Evolutionary conservation across 176 grass and related monocot species (phyloP).

Genomic region (Bromus sterilis): DNA sequence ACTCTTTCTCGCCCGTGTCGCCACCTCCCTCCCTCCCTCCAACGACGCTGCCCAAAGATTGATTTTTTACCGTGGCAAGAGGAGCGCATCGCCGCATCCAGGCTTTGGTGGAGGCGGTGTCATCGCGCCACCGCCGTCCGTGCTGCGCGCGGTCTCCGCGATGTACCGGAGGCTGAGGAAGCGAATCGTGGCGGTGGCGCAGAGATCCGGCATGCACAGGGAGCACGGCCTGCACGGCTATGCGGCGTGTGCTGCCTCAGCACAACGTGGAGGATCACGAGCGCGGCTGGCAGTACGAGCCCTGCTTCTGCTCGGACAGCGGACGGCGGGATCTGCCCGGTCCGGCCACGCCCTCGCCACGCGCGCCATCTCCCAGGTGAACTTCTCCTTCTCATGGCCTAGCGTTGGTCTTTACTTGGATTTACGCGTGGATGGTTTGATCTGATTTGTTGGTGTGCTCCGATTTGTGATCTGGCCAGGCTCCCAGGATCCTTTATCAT

Average conservation of each 20-base stretch:
- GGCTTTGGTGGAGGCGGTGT: no score
- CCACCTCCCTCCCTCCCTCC: no score
- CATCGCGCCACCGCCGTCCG: constrained; percentile 27
- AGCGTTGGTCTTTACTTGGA: not conserved
- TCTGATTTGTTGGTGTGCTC: not conserved
- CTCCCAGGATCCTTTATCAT: not conserved
- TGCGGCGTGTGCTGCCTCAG: no score
- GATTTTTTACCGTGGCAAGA: no score
- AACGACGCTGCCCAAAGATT: no score
- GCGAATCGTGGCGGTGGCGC: constrained; percentile 36
- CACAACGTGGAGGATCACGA: no score
- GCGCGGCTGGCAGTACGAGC: constrained; percentile 41
- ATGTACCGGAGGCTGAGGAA: constrained; percentile 47
- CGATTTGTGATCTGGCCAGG: constrained; percentile 29
- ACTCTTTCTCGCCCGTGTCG: no score
- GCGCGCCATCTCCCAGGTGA: constrained; percentile 53
- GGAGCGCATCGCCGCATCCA: no score
- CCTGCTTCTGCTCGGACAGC: no score
- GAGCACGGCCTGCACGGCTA: no score
- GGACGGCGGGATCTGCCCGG: no score
- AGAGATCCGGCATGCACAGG: not conserved
- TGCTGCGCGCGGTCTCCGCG: constrained; percentile 21
- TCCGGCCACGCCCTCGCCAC: constrained; percentile 35
- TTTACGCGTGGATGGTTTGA: not conserved
- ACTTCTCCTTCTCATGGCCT: not conserved